These are phyloP conservation scores for Trichoderma brevicompactum DNA, from an alignment of 2,329 filamentous ascomycete genomes.

Conservation along the genomic window DNA sequence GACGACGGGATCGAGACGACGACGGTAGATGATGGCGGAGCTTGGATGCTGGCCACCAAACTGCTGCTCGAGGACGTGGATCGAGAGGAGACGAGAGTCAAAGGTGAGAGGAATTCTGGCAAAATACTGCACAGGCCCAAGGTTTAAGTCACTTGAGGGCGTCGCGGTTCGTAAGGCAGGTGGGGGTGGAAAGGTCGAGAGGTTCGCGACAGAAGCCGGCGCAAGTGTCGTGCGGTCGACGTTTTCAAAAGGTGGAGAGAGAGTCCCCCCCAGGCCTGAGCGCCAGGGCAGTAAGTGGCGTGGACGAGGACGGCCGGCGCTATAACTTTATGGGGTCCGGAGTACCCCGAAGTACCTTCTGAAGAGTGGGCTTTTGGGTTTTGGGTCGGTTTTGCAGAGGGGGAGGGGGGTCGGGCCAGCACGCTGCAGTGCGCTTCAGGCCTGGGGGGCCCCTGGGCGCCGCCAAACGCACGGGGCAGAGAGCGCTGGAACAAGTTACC, in stretches of 20 bases:
- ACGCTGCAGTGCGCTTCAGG: constrained; percentile 17
- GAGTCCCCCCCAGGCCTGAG: background rate
- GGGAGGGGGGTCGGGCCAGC: background rate
- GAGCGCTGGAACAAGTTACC: constrained; percentile 2
- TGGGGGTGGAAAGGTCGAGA: constrained; percentile 26
- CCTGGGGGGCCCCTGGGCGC: constrained; percentile 16
- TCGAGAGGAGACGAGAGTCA: background rate
- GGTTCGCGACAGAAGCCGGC: constrained; percentile 21
- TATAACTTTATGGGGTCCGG: constrained; percentile 27
- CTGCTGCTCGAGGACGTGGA: background rate
- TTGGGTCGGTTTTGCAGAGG: background rate
- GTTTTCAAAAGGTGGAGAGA: constrained; percentile 28
- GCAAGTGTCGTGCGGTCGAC: constrained; percentile 18
- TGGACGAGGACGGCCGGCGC: constrained; percentile 15
- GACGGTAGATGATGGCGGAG: background rate
- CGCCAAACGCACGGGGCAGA: constrained; percentile 22
- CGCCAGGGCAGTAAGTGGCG: constrained; percentile 23
- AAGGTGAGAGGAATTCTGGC: background rate
- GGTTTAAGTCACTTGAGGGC: constrained; percentile 18
- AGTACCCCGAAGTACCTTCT: constrained; percentile 29
- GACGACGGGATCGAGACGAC: background rate
- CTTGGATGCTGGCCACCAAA: background rate
- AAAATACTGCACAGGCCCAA: background rate
- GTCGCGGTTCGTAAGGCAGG: constrained; percentile 23
- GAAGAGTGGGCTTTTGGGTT: background rate